Evolutionary conservation across 192 early-diverging fungal species (phyloP).

Genomic region (Linderina pennispora): DNA sequence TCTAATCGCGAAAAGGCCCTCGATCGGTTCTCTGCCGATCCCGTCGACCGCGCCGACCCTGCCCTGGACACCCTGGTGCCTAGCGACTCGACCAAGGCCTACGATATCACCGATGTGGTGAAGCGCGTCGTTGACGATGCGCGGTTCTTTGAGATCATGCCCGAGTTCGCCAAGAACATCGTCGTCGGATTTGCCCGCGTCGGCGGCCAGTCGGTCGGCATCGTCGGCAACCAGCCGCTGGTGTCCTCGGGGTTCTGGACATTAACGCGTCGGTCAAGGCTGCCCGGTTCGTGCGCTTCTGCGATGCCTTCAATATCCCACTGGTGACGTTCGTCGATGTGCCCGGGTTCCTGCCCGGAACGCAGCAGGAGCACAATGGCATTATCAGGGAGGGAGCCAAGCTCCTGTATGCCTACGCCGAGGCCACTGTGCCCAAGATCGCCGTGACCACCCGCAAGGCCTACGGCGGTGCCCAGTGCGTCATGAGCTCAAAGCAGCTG

Average conservation of each 20-base stretch:
- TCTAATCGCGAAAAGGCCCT: conserved; percentile 71
- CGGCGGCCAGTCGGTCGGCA: conserved; percentile 75
- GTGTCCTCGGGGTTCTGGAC: conserved; percentile 94
- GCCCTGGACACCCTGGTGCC: conserved; percentile 88
- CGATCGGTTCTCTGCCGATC: conserved; percentile 57
- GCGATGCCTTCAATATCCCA: conserved; percentile 95
- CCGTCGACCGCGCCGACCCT: conserved; percentile 59
- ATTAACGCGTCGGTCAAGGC: conserved; percentile 95
- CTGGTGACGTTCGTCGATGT: conserved; percentile 93
- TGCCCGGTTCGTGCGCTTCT: conserved; percentile 92
- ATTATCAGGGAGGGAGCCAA: conserved; percentile 97
- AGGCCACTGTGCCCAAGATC: conserved; percentile 96
- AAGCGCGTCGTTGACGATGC: conserved; percentile 74
- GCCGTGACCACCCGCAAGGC: conserved; percentile 94
- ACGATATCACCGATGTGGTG: conserved; percentile 91
- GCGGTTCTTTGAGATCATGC: conserved; percentile 87
- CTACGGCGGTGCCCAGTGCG: conserved; percentile 96
- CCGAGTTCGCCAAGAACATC: conserved; percentile 90
- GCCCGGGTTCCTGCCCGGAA: conserved; percentile 94
- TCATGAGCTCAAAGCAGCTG: conserved; percentile 96
- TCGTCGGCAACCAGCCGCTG: conserved; percentile 94
- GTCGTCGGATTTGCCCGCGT: conserved; percentile 84
- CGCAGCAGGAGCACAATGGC: conserved; percentile 89
- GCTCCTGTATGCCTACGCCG: conserved; percentile 91
- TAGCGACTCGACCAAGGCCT: conserved; percentile 81